Evolutionary conservation across 805 yeast genomes (phyloP), one percentile per base, ranked within the genome.

Genomic region (Nakazawaea wickerhamii): DNA sequence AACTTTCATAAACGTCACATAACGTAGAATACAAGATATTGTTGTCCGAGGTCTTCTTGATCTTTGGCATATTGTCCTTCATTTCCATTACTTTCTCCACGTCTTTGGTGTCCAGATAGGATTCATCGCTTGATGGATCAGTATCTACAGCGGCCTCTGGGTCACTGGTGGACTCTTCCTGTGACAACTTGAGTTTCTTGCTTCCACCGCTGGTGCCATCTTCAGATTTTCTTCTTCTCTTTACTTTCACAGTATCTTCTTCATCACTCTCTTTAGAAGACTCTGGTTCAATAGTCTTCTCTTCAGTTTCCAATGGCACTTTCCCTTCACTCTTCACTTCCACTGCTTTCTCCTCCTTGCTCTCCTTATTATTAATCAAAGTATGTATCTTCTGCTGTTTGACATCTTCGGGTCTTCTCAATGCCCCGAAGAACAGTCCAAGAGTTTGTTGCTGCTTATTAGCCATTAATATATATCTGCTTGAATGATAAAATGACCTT

Each of bases 1-100:
- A 73, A 43, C 75, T 68, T 47, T 84, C 88, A 63, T 91, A 91
- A 4, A 85, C 75, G 5, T 74, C 73, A 20, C 84, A 75, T 27
- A 83, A 52, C 19, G 68, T 64, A 3, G 65, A 50, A 48, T 73
- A 75, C 19, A 57, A 54, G 7, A 68, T 50, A 4, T 59, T 47
- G 9, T 46, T 36, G n/a, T 30, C 30, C 9, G 31, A 17, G 10
- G 38, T 27, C 10, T 32, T 38, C 19, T 43, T 38, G 9, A 38
- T 38, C n/a, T 25, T 28, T 8, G 46, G 42, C 11, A 23, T n/a
- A 17, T 38, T 33, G 5, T 28, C 4, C 6, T 30, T 28, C 21
- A 28, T 34, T 13, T 28, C 17, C 33, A 38, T 14, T 13, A 32
- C 20, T 13, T 27, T 25, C 14, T 31, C 20, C 7, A 22, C 41